phyloP scores from a whole-genome alignment of 208 protist genomes.

The Dictyostelium gargantuum region DNA sequence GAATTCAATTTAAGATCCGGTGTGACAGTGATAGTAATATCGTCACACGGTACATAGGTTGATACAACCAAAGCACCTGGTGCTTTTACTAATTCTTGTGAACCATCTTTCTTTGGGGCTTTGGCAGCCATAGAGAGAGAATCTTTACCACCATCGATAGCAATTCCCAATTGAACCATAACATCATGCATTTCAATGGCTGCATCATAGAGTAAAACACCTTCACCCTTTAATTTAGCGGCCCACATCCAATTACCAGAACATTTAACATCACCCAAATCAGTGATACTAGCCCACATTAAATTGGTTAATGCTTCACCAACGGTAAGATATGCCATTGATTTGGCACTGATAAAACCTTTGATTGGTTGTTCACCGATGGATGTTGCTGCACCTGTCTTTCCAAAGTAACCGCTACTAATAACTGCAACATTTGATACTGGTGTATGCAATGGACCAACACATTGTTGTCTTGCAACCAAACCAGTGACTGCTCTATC shows the following conservation, averaged over 20 bases:
- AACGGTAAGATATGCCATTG: slow-evolving; percentile 84
- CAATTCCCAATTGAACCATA: slow-evolving; percentile 83
- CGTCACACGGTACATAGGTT: slow-evolving; percentile 77
- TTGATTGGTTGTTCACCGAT: slow-evolving; percentile 89
- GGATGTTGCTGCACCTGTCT: slow-evolving; percentile 74
- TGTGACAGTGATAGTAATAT: slow-evolving; percentile 80
- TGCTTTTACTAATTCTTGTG: slow-evolving; percentile 80
- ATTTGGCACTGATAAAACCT: slow-evolving; percentile 67
- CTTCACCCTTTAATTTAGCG: slow-evolving; percentile 85
- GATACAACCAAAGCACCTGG: slow-evolving; percentile 85
- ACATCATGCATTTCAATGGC: slow-evolving; percentile 79
- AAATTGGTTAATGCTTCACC: slow-evolving; percentile 86
- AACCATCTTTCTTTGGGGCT: not conserved
- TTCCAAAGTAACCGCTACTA: slow-evolving; percentile 68
- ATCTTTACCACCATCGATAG: slow-evolving; percentile 88
- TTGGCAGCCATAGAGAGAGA: slow-evolving; percentile 82
- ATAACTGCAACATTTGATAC: slow-evolving; percentile 83
- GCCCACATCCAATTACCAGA: slow-evolving; percentile 90
- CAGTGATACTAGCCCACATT: slow-evolving; percentile 78
- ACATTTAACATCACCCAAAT: slow-evolving; percentile 81
- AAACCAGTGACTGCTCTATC: slow-evolving; percentile 86
- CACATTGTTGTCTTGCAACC: slow-evolving; percentile 88
- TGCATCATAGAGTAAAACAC: slow-evolving; percentile 84
- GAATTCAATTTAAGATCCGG: slow-evolving; percentile 81
- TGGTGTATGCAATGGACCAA: slow-evolving; percentile 85